phyloP scores from a whole-genome alignment of 163 green algal genomes.

The Chloromonas sp. region DNA sequence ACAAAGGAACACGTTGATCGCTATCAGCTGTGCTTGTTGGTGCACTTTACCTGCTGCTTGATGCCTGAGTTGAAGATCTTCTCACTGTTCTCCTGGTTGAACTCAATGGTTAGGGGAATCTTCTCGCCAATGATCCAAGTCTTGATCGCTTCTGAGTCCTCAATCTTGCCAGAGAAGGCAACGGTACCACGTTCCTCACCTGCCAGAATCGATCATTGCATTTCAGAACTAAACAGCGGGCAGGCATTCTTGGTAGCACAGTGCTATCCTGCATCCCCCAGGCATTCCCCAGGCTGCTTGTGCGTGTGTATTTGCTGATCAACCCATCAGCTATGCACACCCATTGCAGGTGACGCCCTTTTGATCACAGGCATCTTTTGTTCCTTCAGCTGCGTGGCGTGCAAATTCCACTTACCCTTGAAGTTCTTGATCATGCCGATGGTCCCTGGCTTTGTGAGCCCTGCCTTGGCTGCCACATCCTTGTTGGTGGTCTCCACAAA shows the following conservation, averaged over 20 bases:
- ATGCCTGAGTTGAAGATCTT: conserved; percentile 66
- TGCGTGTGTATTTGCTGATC: too few relatives aligned
- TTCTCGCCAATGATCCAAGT: conserved; percentile 62
- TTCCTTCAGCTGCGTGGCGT: too few relatives aligned
- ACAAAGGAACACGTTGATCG: too few relatives aligned
- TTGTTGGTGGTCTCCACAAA: conserved; percentile 65
- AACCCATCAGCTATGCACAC: too few relatives aligned
- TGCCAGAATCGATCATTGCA: neutral
- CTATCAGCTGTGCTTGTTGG: neutral
- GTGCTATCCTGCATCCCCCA: too few relatives aligned
- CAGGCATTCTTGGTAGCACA: too few relatives aligned
- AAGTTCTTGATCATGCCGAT: conserved; percentile 60
- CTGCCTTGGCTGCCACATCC: conserved; percentile 57
- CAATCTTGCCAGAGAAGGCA: conserved; percentile 34
- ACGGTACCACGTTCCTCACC: conserved; percentile 37
- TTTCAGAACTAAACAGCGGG: too few relatives aligned
- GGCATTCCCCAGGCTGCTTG: too few relatives aligned
- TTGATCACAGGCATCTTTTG: too few relatives aligned
- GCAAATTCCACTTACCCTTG: conserved; percentile 16
- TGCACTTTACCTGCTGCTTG: conserved; percentile 36
- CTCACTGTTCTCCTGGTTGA: conserved; percentile 55
- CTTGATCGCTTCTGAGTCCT: conserved; percentile 20
- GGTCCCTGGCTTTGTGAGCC: conserved; percentile 29
- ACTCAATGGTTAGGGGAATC: conserved; percentile 62
- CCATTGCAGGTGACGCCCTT: too few relatives aligned